A percentile compares a stretch with the other conserved stretches of the same genome.
Evolutionary conservation across 306 rosid species (phyloP).

Genomic region (Dalbergia cochinchinensis): DNA sequence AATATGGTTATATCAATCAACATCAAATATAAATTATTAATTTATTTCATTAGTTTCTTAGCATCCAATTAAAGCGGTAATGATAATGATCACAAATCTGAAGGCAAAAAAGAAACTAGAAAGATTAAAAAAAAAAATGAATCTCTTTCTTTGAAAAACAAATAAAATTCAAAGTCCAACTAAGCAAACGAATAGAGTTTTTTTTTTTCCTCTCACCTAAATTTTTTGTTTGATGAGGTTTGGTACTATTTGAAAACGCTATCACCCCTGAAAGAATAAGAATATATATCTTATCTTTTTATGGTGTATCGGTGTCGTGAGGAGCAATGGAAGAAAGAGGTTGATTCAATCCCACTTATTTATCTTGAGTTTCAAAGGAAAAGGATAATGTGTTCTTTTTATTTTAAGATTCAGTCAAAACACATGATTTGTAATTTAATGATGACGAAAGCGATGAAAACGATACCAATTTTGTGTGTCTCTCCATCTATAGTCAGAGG

Average conservation of each 20-base stretch:
- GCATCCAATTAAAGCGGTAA: too few species aligned
- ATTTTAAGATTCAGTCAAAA: conserved; percentile 16
- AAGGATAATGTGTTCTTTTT: background rate
- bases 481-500: conserved; percentile 19
- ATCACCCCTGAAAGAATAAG: background rate
- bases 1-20: too few species aligned
- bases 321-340: background rate
- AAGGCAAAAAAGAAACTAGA: background rate
- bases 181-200: background rate
- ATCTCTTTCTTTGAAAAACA: too few species aligned
- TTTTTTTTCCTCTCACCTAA: background rate
- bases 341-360: background rate
- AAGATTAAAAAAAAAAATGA: too few species aligned
- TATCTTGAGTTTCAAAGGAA: background rate
- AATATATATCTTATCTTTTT: background rate
- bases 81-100: background rate
- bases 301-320: background rate
- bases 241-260: background rate
- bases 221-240: background rate
- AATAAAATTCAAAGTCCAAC: background rate
- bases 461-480: conserved; percentile 14
- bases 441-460: background rate
- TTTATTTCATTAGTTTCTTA: background rate
- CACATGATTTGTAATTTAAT: too few species aligned
- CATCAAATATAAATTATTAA: too few species aligned